Percentiles rank a stretch among this genome's conserved stretches.
phyloP scores from a whole-genome alignment of 1,284 basidiomycete species.

The Cryptococcus jaspeensis region DNA sequence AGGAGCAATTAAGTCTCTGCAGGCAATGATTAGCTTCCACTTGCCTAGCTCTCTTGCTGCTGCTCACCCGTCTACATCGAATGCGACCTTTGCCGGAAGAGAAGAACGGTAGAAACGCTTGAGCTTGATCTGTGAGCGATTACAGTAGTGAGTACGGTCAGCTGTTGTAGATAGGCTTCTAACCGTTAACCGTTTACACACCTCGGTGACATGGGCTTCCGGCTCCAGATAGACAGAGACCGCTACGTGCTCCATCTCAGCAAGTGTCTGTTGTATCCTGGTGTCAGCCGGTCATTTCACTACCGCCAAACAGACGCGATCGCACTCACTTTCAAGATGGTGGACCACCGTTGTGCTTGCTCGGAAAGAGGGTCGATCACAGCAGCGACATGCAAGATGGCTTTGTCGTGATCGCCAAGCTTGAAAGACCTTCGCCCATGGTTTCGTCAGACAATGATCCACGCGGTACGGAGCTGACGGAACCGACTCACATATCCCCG shows the following conservation, averaged over 20 bases:
- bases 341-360: constrained; percentile 78
- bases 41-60: not conserved
- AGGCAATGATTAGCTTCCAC: not conserved
- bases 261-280: constrained; percentile 46
- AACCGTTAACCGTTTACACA: constrained; percentile 47
- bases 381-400: constrained; percentile 70
- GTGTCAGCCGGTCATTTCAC: not conserved
- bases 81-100: constrained; percentile 61
- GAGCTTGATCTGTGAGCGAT: constrained; percentile 66
- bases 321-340: constrained; percentile 68
- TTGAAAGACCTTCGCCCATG: constrained; percentile 60
- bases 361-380: constrained; percentile 84
- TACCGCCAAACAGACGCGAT: too few species aligned
- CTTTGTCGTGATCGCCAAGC: constrained; percentile 65
- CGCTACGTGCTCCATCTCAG: constrained; percentile 56
- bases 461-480: too few species aligned
- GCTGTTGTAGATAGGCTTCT: too few species aligned
- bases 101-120: constrained; percentile 92
- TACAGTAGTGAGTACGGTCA: constrained; percentile 1
- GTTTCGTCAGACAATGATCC: not conserved
- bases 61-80: constrained; percentile 69
- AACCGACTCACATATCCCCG: constrained; percentile 61
- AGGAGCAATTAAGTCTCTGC: constrained; percentile 52
- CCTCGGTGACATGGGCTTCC: constrained; percentile 61
- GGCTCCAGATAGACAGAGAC: constrained; percentile 78